Evolutionary conservation across 2,329 filamentous ascomycete species (phyloP).

Genomic region (Diaporthe caulivora): DNA sequence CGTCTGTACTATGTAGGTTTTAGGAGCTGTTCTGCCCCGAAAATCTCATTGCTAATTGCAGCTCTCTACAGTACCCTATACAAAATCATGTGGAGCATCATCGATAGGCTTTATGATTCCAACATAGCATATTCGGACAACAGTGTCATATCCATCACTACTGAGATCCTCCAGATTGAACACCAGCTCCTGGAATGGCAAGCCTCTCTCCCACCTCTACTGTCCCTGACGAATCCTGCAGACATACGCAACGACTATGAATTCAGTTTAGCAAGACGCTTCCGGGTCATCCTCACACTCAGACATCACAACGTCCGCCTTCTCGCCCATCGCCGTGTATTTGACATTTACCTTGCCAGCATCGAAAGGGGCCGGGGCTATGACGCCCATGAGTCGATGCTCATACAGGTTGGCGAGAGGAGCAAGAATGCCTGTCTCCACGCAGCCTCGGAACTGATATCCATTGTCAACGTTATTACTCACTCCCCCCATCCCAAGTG

Average conservation of each 20-base stretch:
- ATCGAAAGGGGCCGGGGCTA: slow-evolving; percentile 29
- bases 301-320: slow-evolving; percentile 50
- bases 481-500: slow-evolving; percentile 36
- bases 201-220: slow-evolving; percentile 46
- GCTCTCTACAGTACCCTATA: slow-evolving; percentile 47
- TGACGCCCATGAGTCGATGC: slow-evolving; percentile 37
- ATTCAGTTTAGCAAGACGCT: slow-evolving; percentile 45
- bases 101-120: slow-evolving; percentile 57
- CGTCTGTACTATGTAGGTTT: slow-evolving; percentile 50
- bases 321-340: slow-evolving; percentile 47
- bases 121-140: slow-evolving; percentile 52
- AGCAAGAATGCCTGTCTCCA: slow-evolving; percentile 43
- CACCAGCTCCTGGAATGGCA: slow-evolving; percentile 55
- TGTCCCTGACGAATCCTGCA: slow-evolving; percentile 44
- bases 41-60: not conserved
- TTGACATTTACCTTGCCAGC: slow-evolving; percentile 43
- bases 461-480: slow-evolving; percentile 41
- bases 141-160: slow-evolving; percentile 42
- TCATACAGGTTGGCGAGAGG: slow-evolving; percentile 42
- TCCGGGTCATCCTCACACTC: slow-evolving; percentile 55
- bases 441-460: slow-evolving; percentile 44
- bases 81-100: slow-evolving; percentile 49
- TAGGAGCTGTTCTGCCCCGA: too few relatives aligned
- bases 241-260: slow-evolving; percentile 42
- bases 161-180: slow-evolving; percentile 53